phyloP scores from a whole-genome alignment of 2,329 filamentous ascomycete genomes.

The Penicillium sp. region DNA sequence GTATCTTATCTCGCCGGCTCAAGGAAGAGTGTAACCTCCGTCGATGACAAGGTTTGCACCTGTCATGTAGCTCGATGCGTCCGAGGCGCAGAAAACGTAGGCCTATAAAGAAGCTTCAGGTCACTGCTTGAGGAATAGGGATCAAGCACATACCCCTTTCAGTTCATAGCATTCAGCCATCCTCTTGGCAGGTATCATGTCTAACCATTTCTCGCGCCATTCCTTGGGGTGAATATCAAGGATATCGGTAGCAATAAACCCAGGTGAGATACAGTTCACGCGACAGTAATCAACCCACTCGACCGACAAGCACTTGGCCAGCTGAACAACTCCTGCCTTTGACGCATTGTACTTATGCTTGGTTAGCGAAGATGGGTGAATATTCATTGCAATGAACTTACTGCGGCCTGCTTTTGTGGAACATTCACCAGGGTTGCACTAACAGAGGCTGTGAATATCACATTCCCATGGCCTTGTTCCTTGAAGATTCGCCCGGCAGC shows the following conservation, averaged over 20 bases:
- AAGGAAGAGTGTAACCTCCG: slow-evolving; percentile 48
- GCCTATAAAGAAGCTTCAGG: slow-evolving; percentile 22
- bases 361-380: background rate
- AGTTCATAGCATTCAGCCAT: slow-evolving; percentile 42
- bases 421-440: slow-evolving; percentile 43
- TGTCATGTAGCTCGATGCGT: slow-evolving; percentile 53
- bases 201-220: slow-evolving; percentile 42
- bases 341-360: slow-evolving; percentile 37
- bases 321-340: slow-evolving; percentile 38
- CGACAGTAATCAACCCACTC: slow-evolving; percentile 44
- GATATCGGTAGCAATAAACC: slow-evolving; percentile 46
- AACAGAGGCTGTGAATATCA: slow-evolving; percentile 44
- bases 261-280: slow-evolving; percentile 45
- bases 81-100: slow-evolving; percentile 49
- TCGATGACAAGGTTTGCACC: slow-evolving; percentile 52
- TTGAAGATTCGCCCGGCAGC: slow-evolving; percentile 42
- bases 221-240: slow-evolving; percentile 36
- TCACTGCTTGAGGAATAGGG: background rate
- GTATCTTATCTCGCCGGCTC: background rate
- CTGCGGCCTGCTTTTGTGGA: slow-evolving; percentile 41
- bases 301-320: slow-evolving; percentile 43
- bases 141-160: slow-evolving; percentile 33
- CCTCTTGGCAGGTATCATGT: slow-evolving; percentile 42
- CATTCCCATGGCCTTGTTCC: slow-evolving; percentile 35
- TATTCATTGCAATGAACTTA: slow-evolving; percentile 10